Evolutionary conservation across 1,284 basidiomycete genomes (phyloP).

Genomic region (Xanthoconium separans): DNA sequence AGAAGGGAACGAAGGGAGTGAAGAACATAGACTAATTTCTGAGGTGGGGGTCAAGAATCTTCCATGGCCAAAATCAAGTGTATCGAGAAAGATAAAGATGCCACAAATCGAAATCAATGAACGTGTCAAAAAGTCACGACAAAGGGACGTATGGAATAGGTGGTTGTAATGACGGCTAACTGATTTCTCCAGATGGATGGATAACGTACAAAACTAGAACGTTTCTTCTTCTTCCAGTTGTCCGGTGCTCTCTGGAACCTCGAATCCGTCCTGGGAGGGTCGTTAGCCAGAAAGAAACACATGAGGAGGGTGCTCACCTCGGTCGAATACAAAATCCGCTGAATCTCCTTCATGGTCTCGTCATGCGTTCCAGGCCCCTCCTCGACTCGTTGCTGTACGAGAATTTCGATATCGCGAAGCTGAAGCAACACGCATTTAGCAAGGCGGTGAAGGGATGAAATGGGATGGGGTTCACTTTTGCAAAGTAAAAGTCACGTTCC

Average conservation of each 20-base stretch:
- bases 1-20: constrained; percentile 19
- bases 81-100: constrained; percentile 12
- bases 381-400: constrained; percentile 78
- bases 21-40: constrained; percentile 22
- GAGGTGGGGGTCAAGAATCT: constrained; percentile 2
- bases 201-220: constrained; percentile 35
- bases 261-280: constrained; percentile 60
- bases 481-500: constrained; percentile 98
- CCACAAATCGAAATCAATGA: constrained; percentile 15
- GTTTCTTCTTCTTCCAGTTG: constrained; percentile 60
- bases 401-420: constrained; percentile 94
- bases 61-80: neutral
- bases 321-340: constrained; percentile 93
- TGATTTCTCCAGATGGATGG: constrained; percentile 1
- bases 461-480: constrained; percentile 65
- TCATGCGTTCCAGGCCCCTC: constrained; percentile 63
- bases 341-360: constrained; percentile 77
- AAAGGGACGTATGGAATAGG: neutral
- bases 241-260: constrained; percentile 57
- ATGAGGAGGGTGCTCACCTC: constrained; percentile 54
- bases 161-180: neutral
- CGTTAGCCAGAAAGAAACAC: constrained; percentile 10
- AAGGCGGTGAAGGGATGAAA: constrained; percentile 1
- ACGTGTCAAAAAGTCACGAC: constrained; percentile 12
- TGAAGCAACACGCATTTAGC: constrained; percentile 32